A percentile compares a stretch with the other conserved stretches of the same genome.
Conservation (phyloP, 768 basidiomycete species). For the Fomitopsis serialis region DNA sequence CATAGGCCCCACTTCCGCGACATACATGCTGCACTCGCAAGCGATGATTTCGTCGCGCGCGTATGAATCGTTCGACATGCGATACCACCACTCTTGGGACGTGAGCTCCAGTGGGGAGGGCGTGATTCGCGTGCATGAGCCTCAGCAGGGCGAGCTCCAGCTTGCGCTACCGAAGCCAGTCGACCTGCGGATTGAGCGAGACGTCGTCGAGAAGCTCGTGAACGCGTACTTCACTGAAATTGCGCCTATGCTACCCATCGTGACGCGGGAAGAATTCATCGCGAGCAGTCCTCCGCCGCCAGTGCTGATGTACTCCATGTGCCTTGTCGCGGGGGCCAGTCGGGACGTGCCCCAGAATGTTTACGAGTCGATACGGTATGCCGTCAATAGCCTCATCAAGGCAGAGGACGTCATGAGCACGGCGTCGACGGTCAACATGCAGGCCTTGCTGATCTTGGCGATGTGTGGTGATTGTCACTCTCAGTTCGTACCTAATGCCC, state of each 20-base stretch:
- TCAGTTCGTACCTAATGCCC: constrained; percentile 77
- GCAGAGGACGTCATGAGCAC: constrained; percentile 88
- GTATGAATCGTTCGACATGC: constrained; percentile 83
- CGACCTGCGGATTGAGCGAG: constrained; percentile 71
- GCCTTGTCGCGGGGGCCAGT: constrained; percentile 83
- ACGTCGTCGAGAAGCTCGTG: constrained; percentile 74
- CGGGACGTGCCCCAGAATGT: constrained; percentile 78
- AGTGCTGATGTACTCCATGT: constrained; percentile 89
- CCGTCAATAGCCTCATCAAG: constrained; percentile 84
- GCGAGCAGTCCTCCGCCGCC: constrained; percentile 67
- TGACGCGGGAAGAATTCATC: constrained; percentile 86
- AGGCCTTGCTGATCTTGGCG: constrained; percentile 78
- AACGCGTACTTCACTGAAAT: constrained; percentile 92
- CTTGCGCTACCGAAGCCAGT: constrained; percentile 52
- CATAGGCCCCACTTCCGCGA: constrained; percentile 80
- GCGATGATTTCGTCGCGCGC: constrained; percentile 78
- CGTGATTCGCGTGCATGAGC: constrained; percentile 75
- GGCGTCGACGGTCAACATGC: constrained; percentile 80
- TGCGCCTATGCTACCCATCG: constrained; percentile 82
- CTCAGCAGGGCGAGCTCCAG: constrained; percentile 50
- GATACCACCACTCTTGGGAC: constrained; percentile 86
- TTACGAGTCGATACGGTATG: constrained; percentile 86
- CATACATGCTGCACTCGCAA: constrained; percentile 87
- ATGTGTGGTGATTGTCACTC: constrained; percentile 92
- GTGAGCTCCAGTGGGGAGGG: constrained; percentile 83